Conservation (phyloP, 2,329 filamentous ascomycete species). For the Epichloe baconii region DNA sequence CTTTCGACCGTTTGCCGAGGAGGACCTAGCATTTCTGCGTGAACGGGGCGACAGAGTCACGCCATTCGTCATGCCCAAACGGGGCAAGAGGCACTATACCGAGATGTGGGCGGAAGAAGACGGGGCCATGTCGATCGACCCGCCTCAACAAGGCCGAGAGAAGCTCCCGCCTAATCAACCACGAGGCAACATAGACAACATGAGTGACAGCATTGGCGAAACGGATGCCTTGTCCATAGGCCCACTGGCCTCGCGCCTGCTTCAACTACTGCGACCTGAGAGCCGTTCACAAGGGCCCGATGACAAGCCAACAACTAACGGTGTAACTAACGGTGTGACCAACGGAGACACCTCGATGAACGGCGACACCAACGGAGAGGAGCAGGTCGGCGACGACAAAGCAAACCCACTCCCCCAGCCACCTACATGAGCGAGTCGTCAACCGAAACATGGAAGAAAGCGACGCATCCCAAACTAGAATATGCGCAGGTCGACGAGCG, state of each 20-base stretch:
- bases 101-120: constrained; percentile 95
- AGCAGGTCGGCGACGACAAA: constrained; percentile 23
- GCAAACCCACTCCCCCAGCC: constrained; percentile 43
- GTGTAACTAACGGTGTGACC: constrained; percentile 35
- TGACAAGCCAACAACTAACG: constrained; percentile 41
- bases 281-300: constrained; percentile 42
- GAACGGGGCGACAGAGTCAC: constrained; percentile 75
- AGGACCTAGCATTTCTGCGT: constrained; percentile 84
- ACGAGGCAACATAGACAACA: constrained; percentile 71
- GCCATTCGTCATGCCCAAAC: constrained; percentile 75
- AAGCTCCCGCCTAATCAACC: constrained; percentile 67
- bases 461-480: constrained; percentile 62
- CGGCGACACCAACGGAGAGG: constrained; percentile 30
- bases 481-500: constrained; percentile 82
- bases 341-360: constrained; percentile 44
- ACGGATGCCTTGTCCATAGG: constrained; percentile 83
- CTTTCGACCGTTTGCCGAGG: constrained; percentile 78
- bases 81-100: constrained; percentile 73
- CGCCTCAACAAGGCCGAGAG: constrained; percentile 45
- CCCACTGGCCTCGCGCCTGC: constrained; percentile 68
- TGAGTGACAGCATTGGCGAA: constrained; percentile 76
- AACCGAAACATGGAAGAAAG: constrained; percentile 66
- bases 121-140: constrained; percentile 61
- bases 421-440: constrained; percentile 68
- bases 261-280: constrained; percentile 72